These are phyloP conservation scores for Begonia masoniana DNA, from an alignment of 306 rosid species.

Conservation along the genomic window DNA sequence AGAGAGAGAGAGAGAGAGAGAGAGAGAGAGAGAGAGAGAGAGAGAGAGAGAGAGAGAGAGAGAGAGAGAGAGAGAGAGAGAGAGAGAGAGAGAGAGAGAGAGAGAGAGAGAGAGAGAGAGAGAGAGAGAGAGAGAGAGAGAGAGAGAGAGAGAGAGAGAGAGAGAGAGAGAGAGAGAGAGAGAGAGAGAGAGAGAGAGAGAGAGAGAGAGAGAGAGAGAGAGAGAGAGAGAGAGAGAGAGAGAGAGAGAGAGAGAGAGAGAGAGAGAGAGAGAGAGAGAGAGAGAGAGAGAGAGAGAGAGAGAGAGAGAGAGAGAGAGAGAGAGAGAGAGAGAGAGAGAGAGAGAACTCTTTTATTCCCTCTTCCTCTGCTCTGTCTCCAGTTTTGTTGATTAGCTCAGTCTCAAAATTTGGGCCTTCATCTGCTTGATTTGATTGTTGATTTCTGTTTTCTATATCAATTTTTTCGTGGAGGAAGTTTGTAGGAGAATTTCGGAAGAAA, in stretches of 20 bases:
- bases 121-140: conserved; percentile 19
- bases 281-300: conserved; percentile 14
- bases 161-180: conserved; percentile 20
- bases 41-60: conserved; percentile 11
- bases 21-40: conserved; percentile 21
- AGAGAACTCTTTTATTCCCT: conserved; percentile 5
- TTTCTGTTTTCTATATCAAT: conserved; percentile 20
- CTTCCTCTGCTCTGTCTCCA: conserved; percentile 12
- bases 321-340: conserved; percentile 14
- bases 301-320: conserved; percentile 19
- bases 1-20: conserved; percentile 9
- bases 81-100: conserved; percentile 14
- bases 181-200: conserved; percentile 9
- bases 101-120: conserved; percentile 14
- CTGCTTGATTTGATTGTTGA: conserved; percentile 8
- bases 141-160: conserved; percentile 13
- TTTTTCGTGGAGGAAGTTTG: conserved; percentile 3
- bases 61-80: conserved; percentile 17
- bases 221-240: conserved; percentile 11
- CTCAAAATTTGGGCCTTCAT: conserved; percentile 4
- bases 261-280: conserved; percentile 14
- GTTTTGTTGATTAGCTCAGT: conserved; percentile 8
- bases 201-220: conserved; percentile 21
- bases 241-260: conserved; percentile 17
- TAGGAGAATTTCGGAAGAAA: conserved; percentile 9